Evolutionary conservation across 441 rosid species (phyloP).

Genomic region (Metrosideros polymorpha): DNA sequence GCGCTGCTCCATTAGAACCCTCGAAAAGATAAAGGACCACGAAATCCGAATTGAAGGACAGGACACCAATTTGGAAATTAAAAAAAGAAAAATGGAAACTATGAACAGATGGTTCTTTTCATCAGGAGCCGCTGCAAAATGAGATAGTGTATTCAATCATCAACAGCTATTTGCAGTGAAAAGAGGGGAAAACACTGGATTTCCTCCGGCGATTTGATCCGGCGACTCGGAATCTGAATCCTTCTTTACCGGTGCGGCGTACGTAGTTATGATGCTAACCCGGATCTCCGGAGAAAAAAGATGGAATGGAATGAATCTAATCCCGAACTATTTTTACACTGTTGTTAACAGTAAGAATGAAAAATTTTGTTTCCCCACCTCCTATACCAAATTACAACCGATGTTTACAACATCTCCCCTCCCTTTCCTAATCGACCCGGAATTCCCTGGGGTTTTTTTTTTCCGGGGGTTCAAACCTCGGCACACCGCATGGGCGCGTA

Average conservation of each 20-base stretch:
- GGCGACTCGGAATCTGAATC: not conserved
- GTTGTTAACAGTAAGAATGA: not conserved
- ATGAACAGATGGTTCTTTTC: not conserved
- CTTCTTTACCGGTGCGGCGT: not conserved
- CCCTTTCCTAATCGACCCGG: not conserved
- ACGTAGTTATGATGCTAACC: not conserved
- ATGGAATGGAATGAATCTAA: constrained; percentile 12
- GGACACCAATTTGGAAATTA: not conserved
- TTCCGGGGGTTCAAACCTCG: constrained; percentile 35
- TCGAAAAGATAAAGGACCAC: not conserved
- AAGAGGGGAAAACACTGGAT: not conserved
- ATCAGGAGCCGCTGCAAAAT: not conserved
- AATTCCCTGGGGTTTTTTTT: not conserved
- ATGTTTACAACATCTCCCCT: not conserved
- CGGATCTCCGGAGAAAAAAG: not conserved
- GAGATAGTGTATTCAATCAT: not conserved
- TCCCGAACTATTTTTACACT: constrained; percentile 5
- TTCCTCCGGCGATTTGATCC: not conserved
- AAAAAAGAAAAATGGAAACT: too few species aligned
- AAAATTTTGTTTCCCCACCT: not conserved
- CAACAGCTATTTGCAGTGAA: not conserved
- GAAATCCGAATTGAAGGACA: not conserved
- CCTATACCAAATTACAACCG: not conserved
- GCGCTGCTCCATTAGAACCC: not conserved
- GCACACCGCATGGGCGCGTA: constrained; percentile 77